A percentile compares a stretch with the other conserved stretches of the same genome.
phyloP scores from a whole-genome alignment of 164 flowering plant species.

The Chimonanthus salicifolius region DNA sequence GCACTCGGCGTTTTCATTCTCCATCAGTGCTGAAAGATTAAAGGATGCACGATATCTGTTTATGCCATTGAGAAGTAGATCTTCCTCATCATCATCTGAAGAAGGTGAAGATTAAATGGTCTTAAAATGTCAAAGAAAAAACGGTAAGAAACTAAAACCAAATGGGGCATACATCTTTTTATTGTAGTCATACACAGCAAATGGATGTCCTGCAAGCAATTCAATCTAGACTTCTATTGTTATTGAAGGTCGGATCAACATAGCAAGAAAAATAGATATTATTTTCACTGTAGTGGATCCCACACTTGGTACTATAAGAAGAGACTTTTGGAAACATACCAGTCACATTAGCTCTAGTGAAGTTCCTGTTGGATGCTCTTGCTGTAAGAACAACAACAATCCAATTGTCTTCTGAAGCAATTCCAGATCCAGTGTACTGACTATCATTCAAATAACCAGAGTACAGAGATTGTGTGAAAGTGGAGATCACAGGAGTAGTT shows the following conservation, averaged over 20 bases:
- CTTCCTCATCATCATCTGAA: constrained; percentile 50
- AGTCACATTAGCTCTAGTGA: constrained; percentile 17
- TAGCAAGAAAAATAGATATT: too few species aligned
- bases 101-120: too few species aligned
- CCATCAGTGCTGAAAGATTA: constrained; percentile 39
- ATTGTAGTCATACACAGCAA: too few species aligned
- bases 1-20: constrained; percentile 69
- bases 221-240: too few species aligned
- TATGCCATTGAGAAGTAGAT: constrained; percentile 57
- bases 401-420: constrained; percentile 61
- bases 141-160: too few species aligned
- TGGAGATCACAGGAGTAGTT: constrained; percentile 45
- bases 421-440: constrained; percentile 47
- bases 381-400: constrained; percentile 58
- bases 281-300: too few species aligned
- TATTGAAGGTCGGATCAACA: too few species aligned
- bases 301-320: too few species aligned
- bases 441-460: constrained; percentile 39
- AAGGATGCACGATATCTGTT: constrained; percentile 52
- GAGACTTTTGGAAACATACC: constrained; percentile 8
- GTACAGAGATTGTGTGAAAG: constrained; percentile 63
- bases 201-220: too few species aligned
- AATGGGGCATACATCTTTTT: neutral
- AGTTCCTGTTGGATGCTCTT: constrained; percentile 40
- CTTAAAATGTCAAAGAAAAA: too few species aligned